Base-by-base conservation (phyloP, 345 rosid genomes). In the Eucalyptus camaldulensis region DNA sequence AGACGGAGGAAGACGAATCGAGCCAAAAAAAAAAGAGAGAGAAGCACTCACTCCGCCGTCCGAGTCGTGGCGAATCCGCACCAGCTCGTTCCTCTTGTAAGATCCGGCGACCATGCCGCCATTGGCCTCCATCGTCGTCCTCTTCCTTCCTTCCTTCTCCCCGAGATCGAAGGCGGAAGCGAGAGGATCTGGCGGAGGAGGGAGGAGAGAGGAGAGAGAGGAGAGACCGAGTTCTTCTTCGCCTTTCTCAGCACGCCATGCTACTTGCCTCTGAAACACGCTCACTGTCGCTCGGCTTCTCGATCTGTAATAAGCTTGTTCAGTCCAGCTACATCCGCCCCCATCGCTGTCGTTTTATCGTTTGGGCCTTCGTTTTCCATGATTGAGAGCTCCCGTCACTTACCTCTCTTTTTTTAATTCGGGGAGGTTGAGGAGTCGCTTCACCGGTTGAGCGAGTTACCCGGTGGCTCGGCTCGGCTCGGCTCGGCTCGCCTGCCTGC, bases 71-170 rank as follows among this genome's bases (percentile, higher is more conserved):
- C 96, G 99, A 91, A 98, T 98, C 93, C 99, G 98, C 88, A 98
- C 99, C 83, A 98, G 94, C 94, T 98, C 98, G 91, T 98, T 98
- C 91, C 96, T 93, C 93, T 95, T 96, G 96, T 98, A 95, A n/a
- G 99, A 98, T 47, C 99, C 99, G 88, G 99, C 99, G 85, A 98
- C 99, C 97, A 98, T 90, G 49, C 99, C 99, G 47, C 96, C 95
- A 92, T 92, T 97, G n/a, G 99, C 95, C 92, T 98, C 98, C 99
- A 98, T 98, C 90, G 49, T 80, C 83, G 88, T 21, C 29, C 29
- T 56, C 62, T 56, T 24, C 50, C 56, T 51, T 53, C 56, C 53
- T 19, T 69, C 37, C 43, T 2, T 69, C 6, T 69, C 80, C 3
- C 80, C 15, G 60, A 13, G 87, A 86, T 86, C 62, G 29, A 62